Evolutionary conservation across 2,329 filamentous ascomycete genomes (phyloP).

Genomic region (Massarina eburnea): DNA sequence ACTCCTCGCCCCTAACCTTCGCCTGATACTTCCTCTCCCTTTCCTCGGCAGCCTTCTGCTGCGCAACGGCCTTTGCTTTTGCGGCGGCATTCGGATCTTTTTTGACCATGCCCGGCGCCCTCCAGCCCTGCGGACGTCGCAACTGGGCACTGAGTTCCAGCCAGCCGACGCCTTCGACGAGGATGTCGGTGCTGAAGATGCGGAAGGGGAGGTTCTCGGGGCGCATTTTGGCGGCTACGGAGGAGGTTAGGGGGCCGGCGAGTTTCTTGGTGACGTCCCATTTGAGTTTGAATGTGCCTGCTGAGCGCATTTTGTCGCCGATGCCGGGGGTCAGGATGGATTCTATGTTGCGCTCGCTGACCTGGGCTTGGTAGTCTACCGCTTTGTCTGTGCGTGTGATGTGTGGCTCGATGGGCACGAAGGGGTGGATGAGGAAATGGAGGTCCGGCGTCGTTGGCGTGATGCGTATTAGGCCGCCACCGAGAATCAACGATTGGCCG

Average conservation of each 20-base stretch:
- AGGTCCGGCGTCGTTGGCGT: constrained; percentile 69
- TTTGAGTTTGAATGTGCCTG: constrained; percentile 72
- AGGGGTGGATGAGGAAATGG: constrained; percentile 79
- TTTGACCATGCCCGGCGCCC: constrained; percentile 50
- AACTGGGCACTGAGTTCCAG: constrained; percentile 85
- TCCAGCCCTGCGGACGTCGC: constrained; percentile 49
- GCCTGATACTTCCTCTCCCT: constrained; percentile 22
- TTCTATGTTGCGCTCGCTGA: constrained; percentile 56
- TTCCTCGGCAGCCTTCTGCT: constrained; percentile 12
- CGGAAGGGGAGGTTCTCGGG: constrained; percentile 75
- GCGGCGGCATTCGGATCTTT: constrained; percentile 38
- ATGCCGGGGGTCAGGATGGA: constrained; percentile 57
- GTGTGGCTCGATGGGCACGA: constrained; percentile 77
- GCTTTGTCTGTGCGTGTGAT: constrained; percentile 81
- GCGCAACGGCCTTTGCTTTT: constrained; percentile 13
- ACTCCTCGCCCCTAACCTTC: constrained; percentile 37
- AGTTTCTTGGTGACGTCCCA: constrained; percentile 83
- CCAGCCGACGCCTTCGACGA: constrained; percentile 93
- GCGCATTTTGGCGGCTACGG: constrained; percentile 62
- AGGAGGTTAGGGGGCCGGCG: constrained; percentile 70
- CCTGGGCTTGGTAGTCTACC: constrained; percentile 65
- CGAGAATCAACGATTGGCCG: constrained; percentile 76
- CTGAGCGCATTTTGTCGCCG: constrained; percentile 47
- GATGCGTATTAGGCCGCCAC: constrained; percentile 81
- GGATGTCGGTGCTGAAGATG: constrained; percentile 77